Conservation (phyloP, 2,329 filamentous ascomycete species). For the Pestalotiopsis sp. region DNA sequence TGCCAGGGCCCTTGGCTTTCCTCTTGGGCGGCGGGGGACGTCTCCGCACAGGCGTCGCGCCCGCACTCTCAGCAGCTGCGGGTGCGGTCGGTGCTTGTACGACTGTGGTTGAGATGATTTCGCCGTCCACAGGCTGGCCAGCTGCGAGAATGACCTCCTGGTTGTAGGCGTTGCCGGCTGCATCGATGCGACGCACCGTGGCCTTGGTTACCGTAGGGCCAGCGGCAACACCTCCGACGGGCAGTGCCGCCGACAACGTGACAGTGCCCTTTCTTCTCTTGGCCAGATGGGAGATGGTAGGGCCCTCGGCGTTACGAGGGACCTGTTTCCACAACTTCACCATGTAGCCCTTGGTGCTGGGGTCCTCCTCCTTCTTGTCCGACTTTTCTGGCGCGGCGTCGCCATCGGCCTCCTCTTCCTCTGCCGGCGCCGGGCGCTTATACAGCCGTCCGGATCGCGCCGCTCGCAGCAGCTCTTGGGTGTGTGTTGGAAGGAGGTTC, state of each 20-base stretch:
- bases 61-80: slow-evolving; percentile 55
- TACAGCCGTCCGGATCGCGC: slow-evolving; percentile 76
- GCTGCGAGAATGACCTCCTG: slow-evolving; percentile 82
- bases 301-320: slow-evolving; percentile 56
- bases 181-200: slow-evolving; percentile 76
- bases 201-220: slow-evolving; percentile 70
- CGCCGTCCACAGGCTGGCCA: slow-evolving; percentile 77
- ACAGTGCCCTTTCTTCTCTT: slow-evolving; percentile 62
- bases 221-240: slow-evolving; percentile 39
- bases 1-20: slow-evolving; percentile 77
- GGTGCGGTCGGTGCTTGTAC: slow-evolving; percentile 53
- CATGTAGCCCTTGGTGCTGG: slow-evolving; percentile 51
- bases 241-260: slow-evolving; percentile 54
- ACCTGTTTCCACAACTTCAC: slow-evolving; percentile 64
- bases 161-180: slow-evolving; percentile 77
- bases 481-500: slow-evolving; percentile 73
- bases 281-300: slow-evolving; percentile 55
- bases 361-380: slow-evolving; percentile 66
- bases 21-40: slow-evolving; percentile 76
- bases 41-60: slow-evolving; percentile 48
- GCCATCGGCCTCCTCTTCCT: slow-evolving; percentile 58
- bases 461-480: slow-evolving; percentile 78
- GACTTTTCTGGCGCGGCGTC: slow-evolving; percentile 50
- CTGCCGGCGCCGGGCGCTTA: slow-evolving; percentile 65
- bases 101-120: slow-evolving; percentile 67